A percentile compares a stretch with the other conserved stretches of the same genome.
Evolutionary conservation across 768 basidiomycete species (phyloP).

Genomic region (Peribolospora baueri): DNA sequence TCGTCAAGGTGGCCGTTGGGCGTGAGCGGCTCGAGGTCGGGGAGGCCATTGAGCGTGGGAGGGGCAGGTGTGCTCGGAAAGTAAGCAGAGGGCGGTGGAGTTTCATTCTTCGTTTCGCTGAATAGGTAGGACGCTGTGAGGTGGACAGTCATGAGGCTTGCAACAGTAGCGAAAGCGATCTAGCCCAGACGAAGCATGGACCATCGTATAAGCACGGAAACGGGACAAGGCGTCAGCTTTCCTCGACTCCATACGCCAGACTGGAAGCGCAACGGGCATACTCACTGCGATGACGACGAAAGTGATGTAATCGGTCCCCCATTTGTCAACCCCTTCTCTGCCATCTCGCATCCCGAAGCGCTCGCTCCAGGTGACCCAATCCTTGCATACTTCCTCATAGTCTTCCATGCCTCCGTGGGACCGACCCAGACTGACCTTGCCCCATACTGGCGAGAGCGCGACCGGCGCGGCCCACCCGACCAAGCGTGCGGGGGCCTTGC

Average conservation of each 20-base stretch:
- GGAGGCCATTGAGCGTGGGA: too few relatives aligned
- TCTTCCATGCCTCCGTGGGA: too few relatives aligned
- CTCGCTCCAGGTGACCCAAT: conserved; percentile 56
- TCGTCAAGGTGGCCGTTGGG: too few relatives aligned
- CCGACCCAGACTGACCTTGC: background rate
- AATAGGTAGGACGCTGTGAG: conserved; percentile 55
- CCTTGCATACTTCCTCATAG: conserved; percentile 28
- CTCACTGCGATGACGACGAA: conserved; percentile 61
- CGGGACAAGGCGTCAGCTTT: background rate
- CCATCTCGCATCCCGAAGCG: conserved; percentile 23
- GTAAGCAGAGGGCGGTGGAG: conserved; percentile 22
- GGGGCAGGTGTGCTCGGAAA: conserved; percentile 33
- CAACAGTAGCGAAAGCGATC: conserved; percentile 45
- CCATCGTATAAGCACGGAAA: background rate
- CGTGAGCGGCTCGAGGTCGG: too few relatives aligned
- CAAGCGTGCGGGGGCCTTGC: too few relatives aligned
- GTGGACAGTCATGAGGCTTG: conserved; percentile 58
- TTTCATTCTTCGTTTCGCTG: background rate
- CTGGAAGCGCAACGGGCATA: background rate
- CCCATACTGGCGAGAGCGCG: too few relatives aligned
- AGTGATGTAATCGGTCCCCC: conserved; percentile 35
- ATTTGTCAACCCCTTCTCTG: conserved; percentile 21
- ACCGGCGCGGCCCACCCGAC: too few relatives aligned
- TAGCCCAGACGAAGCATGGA: conserved; percentile 15
- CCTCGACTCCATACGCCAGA: too few relatives aligned